Conservation (phyloP, 495 filamentous ascomycete species). For the Neurospora tetrasperma region DNA sequence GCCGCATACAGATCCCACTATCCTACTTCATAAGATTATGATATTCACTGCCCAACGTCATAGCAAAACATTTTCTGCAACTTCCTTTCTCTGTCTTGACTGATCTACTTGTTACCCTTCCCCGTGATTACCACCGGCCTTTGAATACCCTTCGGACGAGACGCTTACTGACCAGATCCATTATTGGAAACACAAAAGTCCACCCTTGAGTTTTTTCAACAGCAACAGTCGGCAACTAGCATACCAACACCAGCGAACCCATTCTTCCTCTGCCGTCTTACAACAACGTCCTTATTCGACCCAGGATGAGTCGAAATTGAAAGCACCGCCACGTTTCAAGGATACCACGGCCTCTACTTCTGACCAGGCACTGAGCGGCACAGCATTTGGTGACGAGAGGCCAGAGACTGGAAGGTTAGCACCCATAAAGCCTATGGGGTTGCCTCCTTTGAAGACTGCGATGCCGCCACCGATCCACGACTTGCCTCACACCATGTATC, state of each 20-base stretch:
- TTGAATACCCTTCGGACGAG: neutral
- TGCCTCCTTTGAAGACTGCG: neutral
- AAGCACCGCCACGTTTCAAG: constrained; percentile 5
- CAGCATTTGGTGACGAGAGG: neutral
- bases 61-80: neutral
- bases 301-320: constrained; percentile 8
- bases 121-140: neutral
- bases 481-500: constrained; percentile 16
- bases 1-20: neutral
- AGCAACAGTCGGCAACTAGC: neutral
- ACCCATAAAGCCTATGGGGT: neutral
- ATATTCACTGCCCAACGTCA: neutral
- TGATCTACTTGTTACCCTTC: neutral
- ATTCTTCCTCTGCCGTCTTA: constrained; percentile 9
- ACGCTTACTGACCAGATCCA: neutral
- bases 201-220: constrained; percentile 13
- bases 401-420: neutral
- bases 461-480: constrained; percentile 1
- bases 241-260: constrained; percentile 8
- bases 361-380: constrained; percentile 3
- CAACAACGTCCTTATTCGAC: constrained; percentile 3
- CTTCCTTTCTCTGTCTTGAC: neutral
- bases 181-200: constrained; percentile 4
- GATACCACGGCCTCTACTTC: constrained; percentile 6
- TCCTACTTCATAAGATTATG: neutral